These are phyloP conservation scores for Colletotrichum navitas DNA, from an alignment of 2,329 filamentous ascomycete genomes.

Conservation along the genomic window DNA sequence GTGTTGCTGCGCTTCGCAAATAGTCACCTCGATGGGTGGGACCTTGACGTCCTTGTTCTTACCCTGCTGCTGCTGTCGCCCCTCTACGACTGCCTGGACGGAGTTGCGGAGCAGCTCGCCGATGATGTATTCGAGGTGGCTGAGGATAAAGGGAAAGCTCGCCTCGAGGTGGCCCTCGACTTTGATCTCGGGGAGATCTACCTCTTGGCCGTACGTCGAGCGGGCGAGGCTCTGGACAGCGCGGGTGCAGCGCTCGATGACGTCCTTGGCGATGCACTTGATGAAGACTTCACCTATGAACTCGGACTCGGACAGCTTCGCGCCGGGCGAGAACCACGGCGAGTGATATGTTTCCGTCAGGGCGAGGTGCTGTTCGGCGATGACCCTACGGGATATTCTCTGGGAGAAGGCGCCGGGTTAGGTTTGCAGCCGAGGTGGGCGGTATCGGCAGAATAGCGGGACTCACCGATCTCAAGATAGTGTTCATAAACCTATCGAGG, in stretches of 20 bases:
- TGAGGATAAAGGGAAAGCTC: constrained; percentile 96
- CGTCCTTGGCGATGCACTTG: constrained; percentile 89
- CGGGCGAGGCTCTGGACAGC: constrained; percentile 81
- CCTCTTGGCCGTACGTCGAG: constrained; percentile 78
- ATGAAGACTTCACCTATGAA: constrained; percentile 97
- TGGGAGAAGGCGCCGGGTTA: constrained; percentile 52
- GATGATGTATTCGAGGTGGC: constrained; percentile 96
- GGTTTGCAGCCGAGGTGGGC: neutral
- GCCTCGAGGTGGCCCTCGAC: constrained; percentile 88
- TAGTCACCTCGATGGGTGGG: constrained; percentile 91
- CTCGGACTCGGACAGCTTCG: constrained; percentile 78
- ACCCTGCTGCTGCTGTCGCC: constrained; percentile 60
- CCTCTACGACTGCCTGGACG: constrained; percentile 90
- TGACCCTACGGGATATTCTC: constrained; percentile 95
- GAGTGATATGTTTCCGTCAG: constrained; percentile 94
- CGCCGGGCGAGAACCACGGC: constrained; percentile 87
- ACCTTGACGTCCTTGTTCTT: constrained; percentile 43
- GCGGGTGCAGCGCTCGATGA: constrained; percentile 85
- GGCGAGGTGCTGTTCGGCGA: constrained; percentile 96
- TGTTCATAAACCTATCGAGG: constrained; percentile 96
- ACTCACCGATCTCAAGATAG: constrained; percentile 85
- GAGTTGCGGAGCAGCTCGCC: constrained; percentile 96
- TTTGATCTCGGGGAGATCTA: constrained; percentile 82
- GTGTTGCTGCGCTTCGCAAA: constrained; percentile 94
- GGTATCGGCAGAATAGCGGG: neutral